These are phyloP conservation scores for Yarrowia deformans DNA, from an alignment of 805 yeast genomes.

Conservation along the genomic window DNA sequence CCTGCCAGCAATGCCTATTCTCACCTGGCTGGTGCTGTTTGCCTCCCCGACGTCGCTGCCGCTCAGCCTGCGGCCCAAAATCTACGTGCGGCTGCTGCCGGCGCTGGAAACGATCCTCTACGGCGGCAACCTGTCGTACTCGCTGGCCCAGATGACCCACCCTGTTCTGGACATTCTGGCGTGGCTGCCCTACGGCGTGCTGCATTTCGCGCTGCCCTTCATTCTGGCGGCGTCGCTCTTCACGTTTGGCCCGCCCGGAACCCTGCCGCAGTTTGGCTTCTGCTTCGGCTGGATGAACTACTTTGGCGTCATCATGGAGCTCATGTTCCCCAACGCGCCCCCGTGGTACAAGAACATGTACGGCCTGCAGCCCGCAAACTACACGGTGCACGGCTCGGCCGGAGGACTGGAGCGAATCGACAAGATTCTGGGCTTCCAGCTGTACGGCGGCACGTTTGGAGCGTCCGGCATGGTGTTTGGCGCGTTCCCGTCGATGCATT, in stretches of 20 bases:
- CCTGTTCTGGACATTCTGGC: constrained; percentile 80
- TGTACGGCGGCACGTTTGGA: constrained; percentile 81
- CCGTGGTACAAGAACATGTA: constrained; percentile 93
- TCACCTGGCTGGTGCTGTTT: constrained; percentile 84
- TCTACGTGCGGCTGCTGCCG: constrained; percentile 85
- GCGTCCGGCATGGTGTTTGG: constrained; percentile 95
- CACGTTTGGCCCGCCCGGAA: constrained; percentile 89
- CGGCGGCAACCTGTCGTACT: constrained; percentile 87
- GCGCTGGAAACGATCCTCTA: constrained; percentile 90
- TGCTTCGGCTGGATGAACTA: constrained; percentile 96
- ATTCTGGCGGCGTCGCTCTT: constrained; percentile 79
- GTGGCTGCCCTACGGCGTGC: constrained; percentile 93
- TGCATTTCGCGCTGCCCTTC: constrained; percentile 91
- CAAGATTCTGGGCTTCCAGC: constrained; percentile 72
- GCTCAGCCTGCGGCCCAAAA: constrained; percentile 79
- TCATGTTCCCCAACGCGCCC: constrained; percentile 91
- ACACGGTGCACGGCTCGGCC: constrained; percentile 90
- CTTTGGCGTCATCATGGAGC: constrained; percentile 81
- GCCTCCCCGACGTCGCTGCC: constrained; percentile 80
- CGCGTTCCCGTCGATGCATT: constrained; percentile 84
- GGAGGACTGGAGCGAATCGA: constrained; percentile 95
- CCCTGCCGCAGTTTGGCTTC: constrained; percentile 82
- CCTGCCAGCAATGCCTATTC: constrained; percentile 80
- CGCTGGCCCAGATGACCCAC: constrained; percentile 75
- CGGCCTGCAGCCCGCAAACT: constrained; percentile 89